Evolutionary conservation across 2,329 filamentous ascomycete species (phyloP).

Genomic region (Trichoderma asperellum): DNA sequence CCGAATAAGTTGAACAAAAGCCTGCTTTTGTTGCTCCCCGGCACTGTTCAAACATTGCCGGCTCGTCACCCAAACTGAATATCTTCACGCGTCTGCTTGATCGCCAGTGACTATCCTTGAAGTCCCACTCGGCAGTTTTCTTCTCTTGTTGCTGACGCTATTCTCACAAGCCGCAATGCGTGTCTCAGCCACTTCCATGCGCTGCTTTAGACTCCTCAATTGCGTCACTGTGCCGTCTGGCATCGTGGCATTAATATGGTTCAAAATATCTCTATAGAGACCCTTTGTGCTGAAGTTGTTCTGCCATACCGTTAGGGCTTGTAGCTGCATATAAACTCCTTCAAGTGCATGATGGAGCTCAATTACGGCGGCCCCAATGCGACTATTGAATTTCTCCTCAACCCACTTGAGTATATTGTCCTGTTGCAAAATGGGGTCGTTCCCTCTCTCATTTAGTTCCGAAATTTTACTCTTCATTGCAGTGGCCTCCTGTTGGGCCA

Average conservation of each 20-base stretch:
- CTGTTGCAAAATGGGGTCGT: slow-evolving; percentile 29
- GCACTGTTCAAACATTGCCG: neutral
- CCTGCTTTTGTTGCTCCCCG: neutral
- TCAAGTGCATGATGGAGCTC: neutral
- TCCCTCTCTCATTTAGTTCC: slow-evolving; percentile 31
- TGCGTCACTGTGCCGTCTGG: slow-evolving; percentile 33
- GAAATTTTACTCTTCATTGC: neutral
- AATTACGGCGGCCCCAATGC: neutral
- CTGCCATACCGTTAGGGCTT: slow-evolving; percentile 51
- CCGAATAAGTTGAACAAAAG: neutral
- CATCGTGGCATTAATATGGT: slow-evolving; percentile 41
- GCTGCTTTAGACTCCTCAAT: slow-evolving; percentile 30
- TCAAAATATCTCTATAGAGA: slow-evolving; percentile 48
- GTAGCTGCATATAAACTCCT: slow-evolving; percentile 33
- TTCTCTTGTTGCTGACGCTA: slow-evolving; percentile 9
- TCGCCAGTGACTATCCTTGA: slow-evolving; percentile 3
- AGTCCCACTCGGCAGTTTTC: slow-evolving; percentile 19
- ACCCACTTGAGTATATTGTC: slow-evolving; percentile 42
- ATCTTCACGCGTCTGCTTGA: neutral
- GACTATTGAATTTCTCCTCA: neutral
- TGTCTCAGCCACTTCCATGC: neutral
- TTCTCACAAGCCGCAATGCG: slow-evolving; percentile 1
- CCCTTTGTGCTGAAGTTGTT: slow-evolving; percentile 52
- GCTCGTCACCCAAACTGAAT: neutral
- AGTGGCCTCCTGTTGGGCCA: slow-evolving; percentile 16